phyloP scores from a whole-genome alignment of 148 eudicot species.

The Salicornia ramosissima region DNA sequence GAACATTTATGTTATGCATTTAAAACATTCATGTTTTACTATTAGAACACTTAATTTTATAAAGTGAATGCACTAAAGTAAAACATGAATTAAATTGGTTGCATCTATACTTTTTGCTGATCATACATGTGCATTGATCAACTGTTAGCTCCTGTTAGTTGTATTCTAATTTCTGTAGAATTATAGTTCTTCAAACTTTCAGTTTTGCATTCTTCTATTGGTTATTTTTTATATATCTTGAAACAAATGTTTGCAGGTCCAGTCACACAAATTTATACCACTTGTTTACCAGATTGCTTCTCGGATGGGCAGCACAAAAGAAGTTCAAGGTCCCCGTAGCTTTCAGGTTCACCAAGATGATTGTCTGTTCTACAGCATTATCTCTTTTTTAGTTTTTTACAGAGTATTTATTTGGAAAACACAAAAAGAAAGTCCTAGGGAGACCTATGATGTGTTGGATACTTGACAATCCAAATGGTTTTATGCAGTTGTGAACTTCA shows the following conservation, averaged over 20 bases:
- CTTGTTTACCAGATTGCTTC: slow-evolving; percentile 99
- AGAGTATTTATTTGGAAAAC: not conserved
- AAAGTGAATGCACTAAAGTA: no score
- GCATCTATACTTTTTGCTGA: no score
- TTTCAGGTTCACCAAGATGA: slow-evolving; percentile 58
- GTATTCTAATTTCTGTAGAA: not conserved
- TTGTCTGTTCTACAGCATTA: slow-evolving; percentile 8
- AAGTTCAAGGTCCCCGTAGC: slow-evolving; percentile 59
- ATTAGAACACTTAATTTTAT: no score
- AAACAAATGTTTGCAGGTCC: slow-evolving; percentile 52
- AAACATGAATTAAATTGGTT: no score
- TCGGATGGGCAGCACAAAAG: slow-evolving; percentile 78
- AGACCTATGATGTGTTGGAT: not conserved
- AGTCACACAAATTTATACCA: slow-evolving; percentile 87
- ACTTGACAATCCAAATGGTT: not conserved
- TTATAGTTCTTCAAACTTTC: not conserved
- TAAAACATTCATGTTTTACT: no score
- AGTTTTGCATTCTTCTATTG: not conserved
- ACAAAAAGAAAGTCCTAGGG: not conserved
- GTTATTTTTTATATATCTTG: slow-evolving; percentile 2
- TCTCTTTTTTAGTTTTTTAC: not conserved
- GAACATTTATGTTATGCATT: no score
- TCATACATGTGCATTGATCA: not conserved
- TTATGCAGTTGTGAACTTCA: no score
- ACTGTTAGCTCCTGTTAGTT: not conserved